Conservation (phyloP, 257 asterid genomes). For the Capsicum rhomboideum region DNA sequence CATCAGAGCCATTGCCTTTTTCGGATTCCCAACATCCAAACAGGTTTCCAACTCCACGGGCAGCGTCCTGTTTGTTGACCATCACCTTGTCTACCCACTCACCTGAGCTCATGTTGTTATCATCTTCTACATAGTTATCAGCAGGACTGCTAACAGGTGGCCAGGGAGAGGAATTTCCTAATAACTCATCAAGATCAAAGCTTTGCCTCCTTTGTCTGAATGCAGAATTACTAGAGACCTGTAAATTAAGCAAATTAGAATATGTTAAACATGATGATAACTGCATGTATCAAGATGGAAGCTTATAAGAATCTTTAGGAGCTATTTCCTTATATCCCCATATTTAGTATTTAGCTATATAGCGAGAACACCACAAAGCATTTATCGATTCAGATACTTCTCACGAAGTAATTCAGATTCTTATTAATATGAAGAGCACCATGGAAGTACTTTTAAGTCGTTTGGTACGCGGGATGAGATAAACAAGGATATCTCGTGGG, state of each 20-base stretch:
- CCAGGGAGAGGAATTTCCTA: slow-evolving; percentile 78
- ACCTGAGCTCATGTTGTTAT: slow-evolving; percentile 52
- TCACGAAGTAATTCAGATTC: background rate
- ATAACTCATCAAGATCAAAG: slow-evolving; percentile 67
- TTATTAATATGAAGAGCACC: background rate
- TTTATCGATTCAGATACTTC: background rate
- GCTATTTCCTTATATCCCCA: background rate
- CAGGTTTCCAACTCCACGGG: slow-evolving; percentile 25
- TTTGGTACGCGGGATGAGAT: too few relatives aligned
- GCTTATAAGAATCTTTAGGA: background rate
- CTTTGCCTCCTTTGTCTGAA: slow-evolving; percentile 56
- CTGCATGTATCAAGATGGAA: background rate
- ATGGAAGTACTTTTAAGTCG: background rate
- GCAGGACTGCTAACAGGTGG: slow-evolving; percentile 54
- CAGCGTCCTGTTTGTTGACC: slow-evolving; percentile 80
- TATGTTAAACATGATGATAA: background rate
- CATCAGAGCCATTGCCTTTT: slow-evolving; percentile 30
- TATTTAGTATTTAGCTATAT: background rate
- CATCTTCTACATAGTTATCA: slow-evolving; percentile 50
- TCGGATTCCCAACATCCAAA: slow-evolving; percentile 38
- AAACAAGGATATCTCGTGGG: too few relatives aligned
- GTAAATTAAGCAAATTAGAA: slow-evolving; percentile 1
- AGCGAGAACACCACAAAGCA: background rate
- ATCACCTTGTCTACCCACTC: slow-evolving; percentile 98
- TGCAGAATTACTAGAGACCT: slow-evolving; percentile 46